Base-by-base conservation (phyloP, 805 yeast genomes). In the Zygosaccharomyces lentus region DNA sequence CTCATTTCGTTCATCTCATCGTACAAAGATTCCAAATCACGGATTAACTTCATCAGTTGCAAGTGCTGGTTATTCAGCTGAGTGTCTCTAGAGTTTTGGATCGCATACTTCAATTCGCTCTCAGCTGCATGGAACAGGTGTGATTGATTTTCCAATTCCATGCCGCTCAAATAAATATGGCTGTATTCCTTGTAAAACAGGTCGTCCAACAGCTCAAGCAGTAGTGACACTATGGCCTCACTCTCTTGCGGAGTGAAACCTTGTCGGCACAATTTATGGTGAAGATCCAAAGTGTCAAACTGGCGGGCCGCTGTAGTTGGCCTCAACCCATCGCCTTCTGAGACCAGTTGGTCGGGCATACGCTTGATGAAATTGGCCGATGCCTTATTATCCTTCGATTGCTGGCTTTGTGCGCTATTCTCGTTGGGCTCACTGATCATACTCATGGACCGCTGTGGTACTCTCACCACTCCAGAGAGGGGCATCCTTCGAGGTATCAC, bases 101-200 rank as follows among this genome's bases (percentile, higher is more conserved):
- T 78, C 56, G 89, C 96, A 37, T 84, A 87, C 40, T 84, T 67
- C 30, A 91, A 67, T 63, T 91, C 98, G 45, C 90, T 83, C 50
- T 87, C 87, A 0, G 96, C 96, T 26, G 96, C 95, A 61, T 89
- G 91, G 63, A 88, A 90, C 10, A 93, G 67, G 60, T 91, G 93
- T 17, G 80, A 76, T 57, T 91, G 96, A 57, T 90, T 91, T 52
- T 90, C 96, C 12, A 88, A 68, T 54, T 88, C 96, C 50, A 80
- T 79, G 23, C 67, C 66, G 17, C 61, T 56, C 32, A 66, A 44
- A 47, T 53, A 65, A 16, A 46, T 53, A 5, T 54, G 54, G 40
- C 64, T 64, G 60, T 76, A 78, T 47, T 70, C 71, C 4, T 67
- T 62, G 38, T 73, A 70, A 29, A 82, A 66, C 61, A 55, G 69